These are phyloP conservation scores for Claviceps arundinis DNA, from an alignment of 2,329 filamentous ascomycete genomes.

Conservation along the genomic window DNA sequence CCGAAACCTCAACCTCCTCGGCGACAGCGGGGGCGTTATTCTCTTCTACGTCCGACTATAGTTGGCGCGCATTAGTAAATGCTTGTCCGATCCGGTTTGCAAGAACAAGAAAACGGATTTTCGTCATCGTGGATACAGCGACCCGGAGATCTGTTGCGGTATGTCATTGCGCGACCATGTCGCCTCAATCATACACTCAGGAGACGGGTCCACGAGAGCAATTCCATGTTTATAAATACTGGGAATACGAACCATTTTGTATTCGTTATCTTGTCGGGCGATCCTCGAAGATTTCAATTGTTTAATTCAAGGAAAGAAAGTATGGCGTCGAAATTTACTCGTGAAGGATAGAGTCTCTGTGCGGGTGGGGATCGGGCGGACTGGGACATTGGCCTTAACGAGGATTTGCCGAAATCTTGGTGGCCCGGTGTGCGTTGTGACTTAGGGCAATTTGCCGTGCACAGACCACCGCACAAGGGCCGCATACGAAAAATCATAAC, in stretches of 20 bases:
- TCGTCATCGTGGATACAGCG: background rate
- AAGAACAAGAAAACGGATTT: background rate
- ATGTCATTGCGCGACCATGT: background rate
- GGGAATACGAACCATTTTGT: slow-evolving; percentile 45
- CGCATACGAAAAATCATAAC: slow-evolving; percentile 18
- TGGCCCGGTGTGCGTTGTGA: slow-evolving; percentile 18
- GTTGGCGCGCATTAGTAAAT: slow-evolving; percentile 24
- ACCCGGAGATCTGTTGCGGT: background rate
- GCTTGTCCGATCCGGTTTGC: background rate
- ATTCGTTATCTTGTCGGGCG: slow-evolving; percentile 43
- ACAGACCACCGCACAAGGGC: slow-evolving; percentile 24
- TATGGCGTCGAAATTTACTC: slow-evolving; percentile 14
- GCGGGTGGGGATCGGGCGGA: slow-evolving; percentile 12
- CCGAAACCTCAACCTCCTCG: slow-evolving; percentile 91
- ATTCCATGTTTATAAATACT: background rate
- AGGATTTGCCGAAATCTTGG: slow-evolving; percentile 24
- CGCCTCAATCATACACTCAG: too few species aligned
- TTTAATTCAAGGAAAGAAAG: slow-evolving; percentile 18
- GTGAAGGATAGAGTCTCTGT: slow-evolving; percentile 14
- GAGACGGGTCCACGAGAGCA: background rate
- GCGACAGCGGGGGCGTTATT: slow-evolving; percentile 70
- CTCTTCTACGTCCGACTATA: slow-evolving; percentile 99
- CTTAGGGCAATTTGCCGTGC: slow-evolving; percentile 32
- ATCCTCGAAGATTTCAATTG: slow-evolving; percentile 50
- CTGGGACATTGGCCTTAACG: slow-evolving; percentile 14